A percentile compares a stretch with the other conserved stretches of the same genome.
phyloP scores from a whole-genome alignment of 140 eudicot genomes.

The Stevia rebaudiana region DNA sequence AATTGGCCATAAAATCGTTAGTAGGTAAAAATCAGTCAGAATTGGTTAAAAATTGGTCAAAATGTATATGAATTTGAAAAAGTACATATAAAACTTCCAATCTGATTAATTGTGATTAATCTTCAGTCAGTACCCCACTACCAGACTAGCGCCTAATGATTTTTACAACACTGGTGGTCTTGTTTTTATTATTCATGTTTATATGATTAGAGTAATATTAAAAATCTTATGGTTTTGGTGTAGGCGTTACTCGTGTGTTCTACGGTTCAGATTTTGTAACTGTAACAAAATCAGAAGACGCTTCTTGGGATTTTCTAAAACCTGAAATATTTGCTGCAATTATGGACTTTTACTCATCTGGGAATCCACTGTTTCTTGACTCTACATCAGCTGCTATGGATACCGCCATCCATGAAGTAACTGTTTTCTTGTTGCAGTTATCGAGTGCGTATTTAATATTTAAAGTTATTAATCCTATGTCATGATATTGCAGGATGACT shows the following conservation, averaged over 20 bases:
- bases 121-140: too few relatives aligned
- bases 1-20: too few relatives aligned
- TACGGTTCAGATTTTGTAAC: conserved; percentile 93
- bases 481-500: conserved; percentile 65
- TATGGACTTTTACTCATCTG: conserved; percentile 95
- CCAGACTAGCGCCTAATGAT: too few relatives aligned
- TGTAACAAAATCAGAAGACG: conserved; percentile 82
- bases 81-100: too few relatives aligned
- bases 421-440: background rate
- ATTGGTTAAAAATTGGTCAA: too few relatives aligned
- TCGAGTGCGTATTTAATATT: background rate
- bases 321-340: conserved; percentile 93
- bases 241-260: conserved; percentile 92
- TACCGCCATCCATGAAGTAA: conserved; percentile 89
- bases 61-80: too few relatives aligned
- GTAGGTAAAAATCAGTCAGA: too few relatives aligned
- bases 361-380: conserved; percentile 79
- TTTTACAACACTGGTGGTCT: too few relatives aligned
- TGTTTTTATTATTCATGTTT: background rate
- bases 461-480: background rate
- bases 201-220: background rate
- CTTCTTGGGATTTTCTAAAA: conserved; percentile 80
- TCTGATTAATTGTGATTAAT: too few relatives aligned
- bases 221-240: conserved; percentile 1
- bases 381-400: conserved; percentile 86